Percentiles rank a stretch among this genome's conserved stretches.
These are phyloP conservation scores for Apiospora hydei DNA, from an alignment of 2,329 filamentous ascomycete species.

Conservation along the genomic window DNA sequence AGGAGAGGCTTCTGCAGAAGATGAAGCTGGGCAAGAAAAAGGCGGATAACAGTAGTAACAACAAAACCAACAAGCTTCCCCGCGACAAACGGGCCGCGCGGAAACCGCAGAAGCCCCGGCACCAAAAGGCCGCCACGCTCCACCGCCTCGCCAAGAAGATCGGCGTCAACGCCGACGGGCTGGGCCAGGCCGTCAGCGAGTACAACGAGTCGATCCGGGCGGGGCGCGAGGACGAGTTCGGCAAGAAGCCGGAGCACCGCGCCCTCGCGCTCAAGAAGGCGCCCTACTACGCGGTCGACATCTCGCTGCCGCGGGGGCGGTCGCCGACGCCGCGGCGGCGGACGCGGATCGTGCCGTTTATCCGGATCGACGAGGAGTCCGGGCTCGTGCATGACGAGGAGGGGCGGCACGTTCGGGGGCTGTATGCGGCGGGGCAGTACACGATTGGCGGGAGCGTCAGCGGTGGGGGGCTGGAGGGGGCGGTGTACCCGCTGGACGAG, in stretches of 20 bases:
- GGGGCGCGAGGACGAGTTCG: not conserved
- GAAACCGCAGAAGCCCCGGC: not conserved
- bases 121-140: not conserved
- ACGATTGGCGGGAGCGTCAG: not conserved
- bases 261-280: not conserved
- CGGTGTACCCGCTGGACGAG: not conserved
- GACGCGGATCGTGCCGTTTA: not conserved
- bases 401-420: not conserved
- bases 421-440: not conserved
- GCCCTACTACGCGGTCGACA: slow-evolving; percentile 1
- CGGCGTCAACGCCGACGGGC: slow-evolving; percentile 4
- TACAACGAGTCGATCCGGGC: slow-evolving; percentile 4
- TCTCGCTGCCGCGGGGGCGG: not conserved
- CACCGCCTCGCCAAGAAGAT: not conserved
- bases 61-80: not conserved
- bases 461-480: not conserved
- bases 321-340: not conserved
- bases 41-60: not conserved
- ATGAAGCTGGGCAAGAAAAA: not conserved
- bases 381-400: not conserved
- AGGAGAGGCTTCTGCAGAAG: not conserved
- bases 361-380: not conserved
- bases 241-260: not conserved
- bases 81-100: not conserved
- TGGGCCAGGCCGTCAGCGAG: slow-evolving; percentile 5